A percentile compares a stretch with the other conserved stretches of the same genome.
These are phyloP conservation scores for Coniochaeta sp. DNA, from an alignment of 2,329 filamentous ascomycete species.

Conservation along the genomic window DNA sequence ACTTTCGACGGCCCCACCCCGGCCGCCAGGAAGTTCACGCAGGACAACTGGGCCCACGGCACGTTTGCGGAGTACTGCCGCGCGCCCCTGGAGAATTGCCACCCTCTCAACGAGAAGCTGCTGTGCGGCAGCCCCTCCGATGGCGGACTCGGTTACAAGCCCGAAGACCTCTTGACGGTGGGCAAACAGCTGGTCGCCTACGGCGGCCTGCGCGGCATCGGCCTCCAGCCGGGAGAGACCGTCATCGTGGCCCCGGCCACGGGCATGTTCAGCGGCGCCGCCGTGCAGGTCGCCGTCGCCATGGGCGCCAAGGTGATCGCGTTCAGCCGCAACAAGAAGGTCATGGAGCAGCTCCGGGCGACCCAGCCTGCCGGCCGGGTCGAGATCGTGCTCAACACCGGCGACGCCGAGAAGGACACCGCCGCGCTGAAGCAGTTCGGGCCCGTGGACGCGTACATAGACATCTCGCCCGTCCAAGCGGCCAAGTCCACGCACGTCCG, in stretches of 20 bases:
- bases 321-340: conserved; percentile 33
- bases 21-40: conserved; percentile 18
- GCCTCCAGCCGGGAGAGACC: conserved; percentile 35
- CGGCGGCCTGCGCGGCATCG: conserved; percentile 36
- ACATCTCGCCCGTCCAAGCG: conserved; percentile 35
- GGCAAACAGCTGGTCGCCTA: conserved; percentile 29
- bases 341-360: conserved; percentile 25
- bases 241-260: conserved; percentile 39
- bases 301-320: conserved; percentile 44
- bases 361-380: conserved; percentile 19
- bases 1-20: conserved; percentile 18
- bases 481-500: conserved; percentile 30
- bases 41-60: conserved; percentile 23
- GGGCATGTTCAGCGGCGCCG: conserved; percentile 36
- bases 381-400: conserved; percentile 32
- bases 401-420: conserved; percentile 29
- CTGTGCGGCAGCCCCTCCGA: conserved; percentile 15
- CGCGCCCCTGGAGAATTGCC: conserved; percentile 27
- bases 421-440: conserved; percentile 15
- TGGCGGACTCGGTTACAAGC: conserved; percentile 26
- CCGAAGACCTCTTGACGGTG: conserved; percentile 30
- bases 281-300: conserved; percentile 34
- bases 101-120: conserved; percentile 21
- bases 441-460: conserved; percentile 33
- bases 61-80: conserved; percentile 24